Base-by-base conservation (phyloP, 2,329 filamentous ascomycete species). In the Ustulina deusta region DNA sequence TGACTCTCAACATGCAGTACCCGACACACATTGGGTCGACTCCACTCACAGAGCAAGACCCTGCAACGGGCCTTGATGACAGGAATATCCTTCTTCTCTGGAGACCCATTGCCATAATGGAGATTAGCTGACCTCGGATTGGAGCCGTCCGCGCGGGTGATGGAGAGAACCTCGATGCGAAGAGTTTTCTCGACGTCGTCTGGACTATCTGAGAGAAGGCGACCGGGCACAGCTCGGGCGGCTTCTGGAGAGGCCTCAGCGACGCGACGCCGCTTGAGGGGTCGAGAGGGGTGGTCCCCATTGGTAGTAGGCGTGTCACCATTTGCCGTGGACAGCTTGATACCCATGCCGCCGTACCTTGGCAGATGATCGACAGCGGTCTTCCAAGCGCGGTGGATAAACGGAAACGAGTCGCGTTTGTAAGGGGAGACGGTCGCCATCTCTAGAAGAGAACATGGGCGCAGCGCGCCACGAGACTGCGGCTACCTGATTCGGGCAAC, bases 311-410 rank as follows among this genome's bases (percentile, higher is more conserved):
- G 71, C 69, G 81, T 79, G 67, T 81, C 79, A 74, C 76, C 75
- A 72, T 78, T 77, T 61, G 79, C 73, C 57, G 79, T 79, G 42
- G 81, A 82, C 15, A 80, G 71, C 65, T 81, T 81, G 74, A 79
- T 82, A 59, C 83, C 83, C 83, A 85, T 85, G 66, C 76, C 74
- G 74, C 76, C 74, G 74, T 84, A 81, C 17, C 17, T 56, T 72
- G 75, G 72, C 42, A 77, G 79, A 68, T 81, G 79, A 66, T 82
- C 82, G 75, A 85, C 78, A 55, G 81, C 82, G 69, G 79, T 81
- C 69, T 83, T 80, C 84, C 83, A 87, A 75, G 84, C 86, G 75
- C 85, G 83, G 72, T 86, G 84, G 67, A 87, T 83, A 77, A 85
- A 88, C 68, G 86, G 85, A 64, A 84, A 79, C 40, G 60, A 61